A percentile compares a stretch with the other conserved stretches of the same genome.
Evolutionary conservation across 1,284 basidiomycete species (phyloP).

Genomic region (Stygiomarasmius scandens): DNA sequence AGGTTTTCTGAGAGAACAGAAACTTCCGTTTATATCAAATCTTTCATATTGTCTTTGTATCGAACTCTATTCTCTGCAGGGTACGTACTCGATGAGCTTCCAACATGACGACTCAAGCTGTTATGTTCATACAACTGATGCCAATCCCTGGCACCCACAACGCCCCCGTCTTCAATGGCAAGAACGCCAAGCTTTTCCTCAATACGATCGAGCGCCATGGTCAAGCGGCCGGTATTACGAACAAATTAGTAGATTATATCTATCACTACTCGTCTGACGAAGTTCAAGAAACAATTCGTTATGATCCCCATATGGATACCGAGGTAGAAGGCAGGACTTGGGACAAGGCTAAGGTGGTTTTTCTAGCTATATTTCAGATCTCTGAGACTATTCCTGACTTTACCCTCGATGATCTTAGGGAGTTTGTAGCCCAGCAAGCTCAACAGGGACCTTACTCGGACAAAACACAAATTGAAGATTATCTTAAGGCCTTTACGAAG

Average conservation of each 20-base stretch:
- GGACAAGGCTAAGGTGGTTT: not conserved
- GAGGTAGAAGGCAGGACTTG: slow-evolving; percentile 9
- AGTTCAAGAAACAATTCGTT: slow-evolving; percentile 7
- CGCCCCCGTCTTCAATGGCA: too few species aligned
- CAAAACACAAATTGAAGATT: slow-evolving; percentile 11
- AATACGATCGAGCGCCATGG: too few species aligned
- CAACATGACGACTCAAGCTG: too few species aligned
- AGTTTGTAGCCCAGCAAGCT: not conserved
- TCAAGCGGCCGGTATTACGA: slow-evolving; percentile 2
- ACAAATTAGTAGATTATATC: slow-evolving; percentile 15
- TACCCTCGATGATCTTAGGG: slow-evolving; percentile 9
- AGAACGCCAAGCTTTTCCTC: too few species aligned
- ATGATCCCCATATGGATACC: slow-evolving; percentile 11
- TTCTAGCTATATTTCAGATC: slow-evolving; percentile 6
- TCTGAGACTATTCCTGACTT: slow-evolving; percentile 3
- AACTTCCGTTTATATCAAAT: too few species aligned
- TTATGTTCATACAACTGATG: too few species aligned
- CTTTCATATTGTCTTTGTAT: too few species aligned
- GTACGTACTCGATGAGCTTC: too few species aligned
- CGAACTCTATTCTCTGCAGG: too few species aligned
- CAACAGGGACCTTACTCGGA: slow-evolving; percentile 8
- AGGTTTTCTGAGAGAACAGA: too few species aligned
- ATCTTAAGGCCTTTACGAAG: slow-evolving; percentile 10
- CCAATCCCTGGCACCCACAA: too few species aligned
- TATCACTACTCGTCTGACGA: slow-evolving; percentile 14